Conservation (phyloP, 1,284 basidiomycete genomes). For the Ganoderma boninense region DNA sequence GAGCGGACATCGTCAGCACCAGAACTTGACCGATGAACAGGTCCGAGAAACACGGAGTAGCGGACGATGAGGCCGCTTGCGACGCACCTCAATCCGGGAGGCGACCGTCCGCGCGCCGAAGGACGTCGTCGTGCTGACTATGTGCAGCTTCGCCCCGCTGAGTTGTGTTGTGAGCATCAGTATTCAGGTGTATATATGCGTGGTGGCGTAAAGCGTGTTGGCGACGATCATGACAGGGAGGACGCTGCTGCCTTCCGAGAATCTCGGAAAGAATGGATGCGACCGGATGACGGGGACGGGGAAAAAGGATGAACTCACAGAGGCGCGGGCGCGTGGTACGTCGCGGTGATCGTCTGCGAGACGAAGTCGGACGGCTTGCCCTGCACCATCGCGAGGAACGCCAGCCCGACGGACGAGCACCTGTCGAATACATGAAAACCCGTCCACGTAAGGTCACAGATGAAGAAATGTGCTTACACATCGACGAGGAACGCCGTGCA, state of each 20-base stretch:
- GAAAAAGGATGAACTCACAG: conserved; percentile 4
- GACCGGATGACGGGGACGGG: neutral
- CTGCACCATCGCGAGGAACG: conserved; percentile 51
- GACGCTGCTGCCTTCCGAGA: neutral
- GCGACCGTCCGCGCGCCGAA: conserved; percentile 21
- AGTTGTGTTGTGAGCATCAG: neutral
- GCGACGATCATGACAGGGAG: neutral
- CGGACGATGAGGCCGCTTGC: conserved; percentile 8
- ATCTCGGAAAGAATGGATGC: neutral
- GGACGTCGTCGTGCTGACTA: conserved; percentile 19
- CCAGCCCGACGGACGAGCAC: conserved; percentile 49
- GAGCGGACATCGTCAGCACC: neutral
- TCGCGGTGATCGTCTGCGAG: conserved; percentile 58
- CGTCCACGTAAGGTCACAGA: neutral
- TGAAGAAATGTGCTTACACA: conserved; percentile 19
- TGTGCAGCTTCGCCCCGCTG: conserved; percentile 20
- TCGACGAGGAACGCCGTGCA: conserved; percentile 35
- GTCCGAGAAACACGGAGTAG: neutral
- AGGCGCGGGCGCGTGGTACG: conserved; percentile 45
- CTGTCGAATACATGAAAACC: conserved; percentile 35
- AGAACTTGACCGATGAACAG: no score
- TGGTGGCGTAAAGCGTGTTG: neutral
- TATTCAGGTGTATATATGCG: no score
- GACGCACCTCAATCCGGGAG: conserved; percentile 14
- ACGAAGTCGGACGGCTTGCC: conserved; percentile 46